Conservation (phyloP, 139 green algal genomes). For the Closterium sp. region DNA sequence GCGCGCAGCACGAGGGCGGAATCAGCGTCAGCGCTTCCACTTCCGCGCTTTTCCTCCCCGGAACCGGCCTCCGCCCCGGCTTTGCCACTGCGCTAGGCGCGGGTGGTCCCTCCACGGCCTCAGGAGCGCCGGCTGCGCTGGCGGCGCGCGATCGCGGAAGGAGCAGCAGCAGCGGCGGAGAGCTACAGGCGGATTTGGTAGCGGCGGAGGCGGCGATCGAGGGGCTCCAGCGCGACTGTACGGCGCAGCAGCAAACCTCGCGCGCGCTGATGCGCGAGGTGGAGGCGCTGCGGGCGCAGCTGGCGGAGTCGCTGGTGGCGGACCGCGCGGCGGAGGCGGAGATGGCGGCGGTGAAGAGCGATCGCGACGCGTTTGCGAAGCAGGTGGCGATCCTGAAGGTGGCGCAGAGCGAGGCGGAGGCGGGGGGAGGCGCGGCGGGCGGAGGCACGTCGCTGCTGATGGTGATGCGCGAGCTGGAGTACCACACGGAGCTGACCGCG, state of each 20-base stretch:
- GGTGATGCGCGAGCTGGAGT: background rate
- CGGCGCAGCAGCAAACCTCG: constrained; percentile 15
- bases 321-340: constrained; percentile 18
- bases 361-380: constrained; percentile 1
- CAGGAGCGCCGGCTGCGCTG: background rate
- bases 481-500: background rate
- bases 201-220: constrained; percentile 40
- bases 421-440: background rate
- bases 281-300: constrained; percentile 14
- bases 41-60: background rate
- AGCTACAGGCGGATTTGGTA: constrained; percentile 23
- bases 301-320: constrained; percentile 18
- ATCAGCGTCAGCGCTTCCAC: background rate
- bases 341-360: background rate
- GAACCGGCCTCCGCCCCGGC: background rate
- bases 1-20: background rate
- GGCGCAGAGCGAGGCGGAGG: background rate
- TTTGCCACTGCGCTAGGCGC: background rate
- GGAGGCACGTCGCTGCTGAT: background rate
- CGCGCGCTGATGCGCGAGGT: constrained; percentile 23
- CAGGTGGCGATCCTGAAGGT: constrained; percentile 3
- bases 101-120: background rate
- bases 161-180: background rate
- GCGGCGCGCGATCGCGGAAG: background rate
- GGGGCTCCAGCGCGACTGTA: constrained; percentile 21